These are phyloP conservation scores for Phyllosticta capitalensis DNA, from an alignment of 2,329 filamentous ascomycete genomes.

Conservation along the genomic window DNA sequence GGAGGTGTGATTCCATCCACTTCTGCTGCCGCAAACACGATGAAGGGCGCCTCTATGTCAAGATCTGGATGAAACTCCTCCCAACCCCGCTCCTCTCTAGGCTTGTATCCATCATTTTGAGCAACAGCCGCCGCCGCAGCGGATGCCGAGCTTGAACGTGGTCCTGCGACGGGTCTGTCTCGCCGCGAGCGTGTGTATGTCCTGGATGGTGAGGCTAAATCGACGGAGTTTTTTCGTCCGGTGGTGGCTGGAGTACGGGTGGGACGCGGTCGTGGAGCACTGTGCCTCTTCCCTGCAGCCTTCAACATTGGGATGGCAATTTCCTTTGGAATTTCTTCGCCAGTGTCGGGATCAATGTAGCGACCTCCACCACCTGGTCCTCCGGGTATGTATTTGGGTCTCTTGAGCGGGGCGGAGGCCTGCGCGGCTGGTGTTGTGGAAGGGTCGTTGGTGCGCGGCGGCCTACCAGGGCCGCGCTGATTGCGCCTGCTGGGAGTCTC, in stretches of 20 bases:
- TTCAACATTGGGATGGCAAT: constrained; percentile 10
- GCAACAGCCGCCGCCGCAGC: constrained; percentile 81
- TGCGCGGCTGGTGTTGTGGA: constrained; percentile 16
- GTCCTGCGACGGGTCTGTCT: constrained; percentile 40
- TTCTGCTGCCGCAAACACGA: constrained; percentile 71
- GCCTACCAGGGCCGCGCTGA: constrained; percentile 8
- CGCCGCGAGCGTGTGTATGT: constrained; percentile 30
- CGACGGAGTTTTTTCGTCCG: constrained; percentile 23
- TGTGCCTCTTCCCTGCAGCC: constrained; percentile 7
- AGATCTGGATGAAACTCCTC: constrained; percentile 96
- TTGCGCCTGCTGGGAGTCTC: constrained; percentile 10
- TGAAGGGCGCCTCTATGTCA: constrained; percentile 73
- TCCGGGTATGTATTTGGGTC: constrained; percentile 65
- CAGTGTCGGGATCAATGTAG: constrained; percentile 62
- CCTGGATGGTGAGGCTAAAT: constrained; percentile 17
- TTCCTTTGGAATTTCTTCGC: constrained; percentile 36
- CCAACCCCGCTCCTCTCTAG: constrained; percentile 91
- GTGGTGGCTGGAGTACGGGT: constrained; percentile 38
- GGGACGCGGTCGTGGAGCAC: constrained; percentile 8
- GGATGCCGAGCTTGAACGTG: constrained; percentile 69
- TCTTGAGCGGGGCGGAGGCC: constrained; percentile 35
- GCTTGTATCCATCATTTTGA: constrained; percentile 93
- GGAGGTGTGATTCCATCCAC: constrained; percentile 60
- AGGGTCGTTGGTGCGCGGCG: constrained; percentile 4
- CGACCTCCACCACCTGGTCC: constrained; percentile 78